A percentile compares a stretch with the other conserved stretches of the same genome.
phyloP scores from a whole-genome alignment of 2,329 filamentous ascomycete genomes.

The Sporothrix phasma region DNA sequence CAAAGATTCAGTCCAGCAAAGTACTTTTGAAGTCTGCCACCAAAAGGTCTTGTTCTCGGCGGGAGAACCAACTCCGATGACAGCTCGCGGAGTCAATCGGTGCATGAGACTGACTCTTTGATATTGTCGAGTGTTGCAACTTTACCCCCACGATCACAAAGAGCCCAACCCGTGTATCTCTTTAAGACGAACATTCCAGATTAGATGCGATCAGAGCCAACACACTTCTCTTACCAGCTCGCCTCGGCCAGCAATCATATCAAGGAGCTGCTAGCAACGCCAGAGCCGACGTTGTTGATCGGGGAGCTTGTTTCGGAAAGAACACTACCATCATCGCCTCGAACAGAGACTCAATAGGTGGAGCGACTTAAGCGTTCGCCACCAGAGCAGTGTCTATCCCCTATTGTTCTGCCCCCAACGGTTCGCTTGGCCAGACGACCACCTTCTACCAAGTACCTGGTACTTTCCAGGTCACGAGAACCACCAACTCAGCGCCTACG shows the following conservation, averaged over 20 bases:
- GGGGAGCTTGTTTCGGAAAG: not conserved
- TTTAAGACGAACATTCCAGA: not conserved
- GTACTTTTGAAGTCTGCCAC: not conserved
- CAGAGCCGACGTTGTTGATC: not conserved
- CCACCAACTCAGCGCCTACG: not conserved
- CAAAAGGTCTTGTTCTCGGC: conserved; percentile 8
- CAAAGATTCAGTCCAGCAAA: conserved; percentile 14
- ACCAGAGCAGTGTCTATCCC: not conserved
- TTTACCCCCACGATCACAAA: not conserved
- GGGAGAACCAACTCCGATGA: conserved; percentile 15
- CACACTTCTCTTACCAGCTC: not conserved
- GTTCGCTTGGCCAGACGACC: not conserved
- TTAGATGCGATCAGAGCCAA: not conserved
- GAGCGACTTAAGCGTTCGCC: not conserved
- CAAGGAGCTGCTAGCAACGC: conserved; percentile 22
- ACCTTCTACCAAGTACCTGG: no score
- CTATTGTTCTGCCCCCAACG: not conserved
- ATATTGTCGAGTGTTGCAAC: not conserved
- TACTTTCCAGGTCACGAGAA: not conserved
- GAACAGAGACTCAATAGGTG: not conserved
- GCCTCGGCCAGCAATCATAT: conserved; percentile 17
- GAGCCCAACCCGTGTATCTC: not conserved
- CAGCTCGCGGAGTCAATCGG: conserved; percentile 10
- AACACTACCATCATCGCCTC: not conserved
- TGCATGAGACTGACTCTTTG: conserved; percentile 1